Conservation (phyloP, 78 protist genomes). For the Dictyostelium discoideum region dicty_2.7 NC_007090.3:3688001-3688500, state of each 20-base stretch:
- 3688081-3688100: background rate
- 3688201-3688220: background rate
- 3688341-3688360: no score
- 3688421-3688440: constrained; percentile 69
- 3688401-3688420: constrained; percentile 82
- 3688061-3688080: background rate
- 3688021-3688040: background rate
- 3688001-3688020: background rate
- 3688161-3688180: background rate
- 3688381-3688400: no score
- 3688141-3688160: background rate
- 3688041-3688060: background rate
- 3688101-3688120: background rate
- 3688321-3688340: background rate
- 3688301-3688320: background rate
- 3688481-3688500: no score
- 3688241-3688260: background rate
- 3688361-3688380: no score
- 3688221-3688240: background rate
- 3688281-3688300: background rate
- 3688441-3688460: constrained; percentile 78
- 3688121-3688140: background rate
- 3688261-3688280: background rate
- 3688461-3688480: no score
- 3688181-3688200: background rate